A percentile compares a stretch with the other conserved stretches of the same genome.
Evolutionary conservation across 2,329 filamentous ascomycete genomes (phyloP).

Genomic region (Fusarium pseudonygamai): DNA sequence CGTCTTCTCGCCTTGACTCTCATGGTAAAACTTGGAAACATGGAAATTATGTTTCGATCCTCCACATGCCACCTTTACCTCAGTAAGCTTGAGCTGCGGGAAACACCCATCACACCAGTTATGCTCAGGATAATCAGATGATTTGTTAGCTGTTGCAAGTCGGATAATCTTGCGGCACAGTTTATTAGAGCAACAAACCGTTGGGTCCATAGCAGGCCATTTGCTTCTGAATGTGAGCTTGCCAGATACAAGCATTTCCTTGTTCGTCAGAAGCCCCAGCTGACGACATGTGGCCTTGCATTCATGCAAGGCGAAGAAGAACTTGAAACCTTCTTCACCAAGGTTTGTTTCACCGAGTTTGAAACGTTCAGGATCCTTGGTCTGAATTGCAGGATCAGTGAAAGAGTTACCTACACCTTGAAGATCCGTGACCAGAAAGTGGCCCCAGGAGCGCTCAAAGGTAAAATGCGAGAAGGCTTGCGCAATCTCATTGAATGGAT

Average conservation of each 20-base stretch:
- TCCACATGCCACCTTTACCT: constrained; percentile 34
- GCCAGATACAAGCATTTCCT: constrained; percentile 25
- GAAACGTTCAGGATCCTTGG: constrained; percentile 46
- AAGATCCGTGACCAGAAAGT: constrained; percentile 49
- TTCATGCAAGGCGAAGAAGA: constrained; percentile 49
- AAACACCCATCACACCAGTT: constrained; percentile 48
- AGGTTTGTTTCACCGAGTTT: constrained; percentile 47
- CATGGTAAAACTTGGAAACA: constrained; percentile 48
- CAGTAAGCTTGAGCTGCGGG: constrained; percentile 42
- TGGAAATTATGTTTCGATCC: constrained; percentile 45
- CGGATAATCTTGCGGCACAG: constrained; percentile 49
- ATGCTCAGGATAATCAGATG: constrained; percentile 35
- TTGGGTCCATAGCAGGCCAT: constrained; percentile 45
- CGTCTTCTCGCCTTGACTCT: constrained; percentile 45
- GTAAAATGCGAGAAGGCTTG: constrained; percentile 56
- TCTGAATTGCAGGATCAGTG: constrained; percentile 52
- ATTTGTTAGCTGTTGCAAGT: constrained; percentile 32
- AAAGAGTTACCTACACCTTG: constrained; percentile 50
- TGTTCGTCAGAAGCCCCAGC: constrained; percentile 37
- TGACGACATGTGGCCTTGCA: constrained; percentile 48
- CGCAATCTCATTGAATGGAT: constrained; percentile 43
- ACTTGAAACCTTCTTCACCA: constrained; percentile 49
- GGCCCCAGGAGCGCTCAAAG: constrained; percentile 52
- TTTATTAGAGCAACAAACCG: constrained; percentile 52
- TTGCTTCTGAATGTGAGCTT: background rate